phyloP scores from a whole-genome alignment of 192 early-diverging fungal genomes.

The Borealophlyctis nickersoniae region DNA sequence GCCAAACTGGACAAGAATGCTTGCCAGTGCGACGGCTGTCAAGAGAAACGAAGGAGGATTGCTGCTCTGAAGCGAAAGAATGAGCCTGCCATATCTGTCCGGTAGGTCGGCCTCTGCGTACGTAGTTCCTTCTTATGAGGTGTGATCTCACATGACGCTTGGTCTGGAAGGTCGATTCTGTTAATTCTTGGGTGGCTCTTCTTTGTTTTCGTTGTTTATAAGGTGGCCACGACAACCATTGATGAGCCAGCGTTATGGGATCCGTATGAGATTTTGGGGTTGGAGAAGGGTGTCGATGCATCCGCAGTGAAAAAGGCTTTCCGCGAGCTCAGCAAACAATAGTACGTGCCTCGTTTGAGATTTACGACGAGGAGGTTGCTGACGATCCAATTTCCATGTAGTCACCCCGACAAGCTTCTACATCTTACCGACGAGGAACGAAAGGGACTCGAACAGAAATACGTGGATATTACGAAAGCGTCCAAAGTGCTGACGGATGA shows the following conservation, averaged over 20 bases:
- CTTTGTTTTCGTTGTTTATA: slow-evolving; percentile 63
- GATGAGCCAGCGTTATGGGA: slow-evolving; percentile 77
- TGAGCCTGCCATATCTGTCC: slow-evolving; percentile 23
- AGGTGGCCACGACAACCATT: slow-evolving; percentile 59
- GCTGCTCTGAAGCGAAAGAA: slow-evolving; percentile 32
- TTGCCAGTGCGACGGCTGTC: slow-evolving; percentile 24
- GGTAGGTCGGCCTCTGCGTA: slow-evolving; percentile 3
- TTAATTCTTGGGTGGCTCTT: slow-evolving; percentile 61
- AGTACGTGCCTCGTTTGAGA: no score
- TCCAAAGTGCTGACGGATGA: slow-evolving; percentile 95
- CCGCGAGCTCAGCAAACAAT: slow-evolving; percentile 66
- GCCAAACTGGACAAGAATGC: background rate
- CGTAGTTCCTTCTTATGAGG: background rate
- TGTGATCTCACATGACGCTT: slow-evolving; percentile 13
- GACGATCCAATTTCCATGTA: background rate
- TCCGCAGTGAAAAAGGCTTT: slow-evolving; percentile 67
- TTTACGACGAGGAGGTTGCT: background rate
- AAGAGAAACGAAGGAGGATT: slow-evolving; percentile 15
- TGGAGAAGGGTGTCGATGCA: slow-evolving; percentile 51
- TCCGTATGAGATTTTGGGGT: slow-evolving; percentile 89
- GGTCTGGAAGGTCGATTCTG: slow-evolving; percentile 44
- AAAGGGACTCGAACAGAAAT: slow-evolving; percentile 69
- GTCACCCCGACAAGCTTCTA: slow-evolving; percentile 60
- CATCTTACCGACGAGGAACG: slow-evolving; percentile 73
- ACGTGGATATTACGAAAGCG: slow-evolving; percentile 87